A percentile compares a stretch with the other conserved stretches of the same genome.
Conservation (phyloP, 306 rosid species). For the Cucumis hystrix region DNA sequence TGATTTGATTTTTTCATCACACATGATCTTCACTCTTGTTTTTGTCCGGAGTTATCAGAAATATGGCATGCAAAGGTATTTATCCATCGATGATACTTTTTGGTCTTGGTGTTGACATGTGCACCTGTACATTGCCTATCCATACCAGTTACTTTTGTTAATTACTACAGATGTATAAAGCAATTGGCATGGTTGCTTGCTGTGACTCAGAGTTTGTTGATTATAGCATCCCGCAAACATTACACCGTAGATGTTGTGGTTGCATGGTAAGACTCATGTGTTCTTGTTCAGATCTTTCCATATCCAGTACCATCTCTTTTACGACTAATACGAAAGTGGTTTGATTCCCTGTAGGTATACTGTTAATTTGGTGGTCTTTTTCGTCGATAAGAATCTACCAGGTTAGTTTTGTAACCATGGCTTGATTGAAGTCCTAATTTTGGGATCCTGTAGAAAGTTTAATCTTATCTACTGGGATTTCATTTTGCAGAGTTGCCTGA, state of each 20-base stretch:
- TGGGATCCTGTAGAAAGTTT: neutral
- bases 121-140: neutral
- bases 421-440: neutral
- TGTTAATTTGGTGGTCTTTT: conserved; percentile 89
- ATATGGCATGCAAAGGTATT: conserved; percentile 69
- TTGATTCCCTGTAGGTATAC: conserved; percentile 59
- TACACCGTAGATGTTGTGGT: conserved; percentile 96
- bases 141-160: neutral
- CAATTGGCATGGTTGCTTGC: conserved; percentile 85
- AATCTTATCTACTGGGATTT: neutral
- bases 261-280: conserved; percentile 54
- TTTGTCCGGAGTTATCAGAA: conserved; percentile 85
- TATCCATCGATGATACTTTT: neutral
- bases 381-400: conserved; percentile 66
- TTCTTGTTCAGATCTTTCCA: neutral
- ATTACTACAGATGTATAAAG: conserved; percentile 48
- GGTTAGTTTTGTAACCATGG: conserved; percentile 32
- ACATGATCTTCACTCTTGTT: conserved; percentile 85
- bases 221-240: conserved; percentile 96
- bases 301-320: neutral
- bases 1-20: conserved; percentile 95
- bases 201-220: conserved; percentile 70
- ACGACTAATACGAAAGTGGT: neutral
- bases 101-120: neutral
- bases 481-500: conserved; percentile 64